phyloP scores from a whole-genome alignment of 1,284 basidiomycete genomes.

The Ustilago lituana region DNA sequence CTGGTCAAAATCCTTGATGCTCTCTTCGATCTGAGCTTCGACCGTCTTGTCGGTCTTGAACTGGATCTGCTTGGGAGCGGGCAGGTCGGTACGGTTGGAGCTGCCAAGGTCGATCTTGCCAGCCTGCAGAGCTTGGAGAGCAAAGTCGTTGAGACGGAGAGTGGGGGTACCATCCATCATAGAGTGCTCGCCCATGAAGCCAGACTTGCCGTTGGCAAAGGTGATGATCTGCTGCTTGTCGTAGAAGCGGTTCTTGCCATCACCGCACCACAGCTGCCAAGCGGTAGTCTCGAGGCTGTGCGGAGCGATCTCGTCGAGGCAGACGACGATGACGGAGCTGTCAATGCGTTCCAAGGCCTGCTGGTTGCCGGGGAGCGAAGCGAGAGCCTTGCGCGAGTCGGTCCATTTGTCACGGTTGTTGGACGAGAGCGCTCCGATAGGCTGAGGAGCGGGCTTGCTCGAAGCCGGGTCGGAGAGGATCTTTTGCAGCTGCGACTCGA shows the following conservation, averaged over 20 bases:
- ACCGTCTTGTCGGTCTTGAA: slow-evolving; percentile 77
- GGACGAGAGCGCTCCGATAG: slow-evolving; percentile 83
- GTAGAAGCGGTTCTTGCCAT: slow-evolving; percentile 91
- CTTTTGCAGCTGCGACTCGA: slow-evolving; percentile 83
- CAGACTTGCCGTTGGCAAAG: slow-evolving; percentile 86
- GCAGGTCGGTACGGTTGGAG: slow-evolving; percentile 71
- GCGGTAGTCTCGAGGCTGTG: slow-evolving; percentile 78
- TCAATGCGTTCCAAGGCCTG: slow-evolving; percentile 83
- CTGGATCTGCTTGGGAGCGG: slow-evolving; percentile 75
- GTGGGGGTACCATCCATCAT: slow-evolving; percentile 98
- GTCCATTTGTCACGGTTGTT: slow-evolving; percentile 93
- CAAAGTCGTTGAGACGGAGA: slow-evolving; percentile 92
- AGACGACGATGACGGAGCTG: slow-evolving; percentile 86
- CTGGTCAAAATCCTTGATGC: slow-evolving; percentile 78
- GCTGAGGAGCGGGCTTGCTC: slow-evolving; percentile 70
- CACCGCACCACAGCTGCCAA: slow-evolving; percentile 87
- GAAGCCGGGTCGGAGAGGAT: slow-evolving; percentile 80
- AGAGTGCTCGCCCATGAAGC: slow-evolving; percentile 93
- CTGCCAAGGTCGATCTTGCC: slow-evolving; percentile 77
- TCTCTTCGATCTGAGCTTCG: slow-evolving; percentile 71
- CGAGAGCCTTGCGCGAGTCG: slow-evolving; percentile 71
- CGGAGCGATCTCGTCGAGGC: slow-evolving; percentile 82
- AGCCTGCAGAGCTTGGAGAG: slow-evolving; percentile 80
- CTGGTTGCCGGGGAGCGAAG: slow-evolving; percentile 78
- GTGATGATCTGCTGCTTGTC: slow-evolving; percentile 88